A percentile compares a stretch with the other conserved stretches of the same genome.
These are phyloP conservation scores for Thuidium tamariscinum DNA, from an alignment of 225 moss, liverwort and hornwort species.

Conservation along the genomic window DNA sequence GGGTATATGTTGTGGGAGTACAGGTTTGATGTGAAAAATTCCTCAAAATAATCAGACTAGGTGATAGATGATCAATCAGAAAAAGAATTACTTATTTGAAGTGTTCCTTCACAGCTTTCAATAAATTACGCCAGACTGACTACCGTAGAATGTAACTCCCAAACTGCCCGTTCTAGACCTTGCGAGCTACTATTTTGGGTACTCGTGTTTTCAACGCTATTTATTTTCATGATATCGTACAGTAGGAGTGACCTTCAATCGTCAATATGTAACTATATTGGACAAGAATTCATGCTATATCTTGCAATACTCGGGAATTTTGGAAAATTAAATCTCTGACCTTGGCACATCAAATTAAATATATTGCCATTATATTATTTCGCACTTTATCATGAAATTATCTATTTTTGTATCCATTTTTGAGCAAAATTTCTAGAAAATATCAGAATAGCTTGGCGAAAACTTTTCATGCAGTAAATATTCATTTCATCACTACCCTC, in stretches of 20 bases:
- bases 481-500: neutral
- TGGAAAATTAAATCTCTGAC: no score
- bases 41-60: no score
- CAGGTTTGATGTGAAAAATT: neutral
- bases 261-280: no score
- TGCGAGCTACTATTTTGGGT: neutral
- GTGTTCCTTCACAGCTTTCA: neutral
- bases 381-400: no score
- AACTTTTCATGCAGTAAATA: neutral
- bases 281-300: neutral
- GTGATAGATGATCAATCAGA: neutral
- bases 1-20: neutral
- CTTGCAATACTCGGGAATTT: no score
- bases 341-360: neutral
- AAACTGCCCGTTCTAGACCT: neutral
- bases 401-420: no score
- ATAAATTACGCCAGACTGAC: neutral
- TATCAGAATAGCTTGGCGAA: neutral
- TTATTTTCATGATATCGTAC: no score
- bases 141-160: neutral
- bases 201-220: no score
- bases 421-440: neutral
- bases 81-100: neutral
- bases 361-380: neutral
- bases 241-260: no score